Evolutionary conservation across 106 monocot species (phyloP).

Genomic region (Platanthera guangdongensis): DNA sequence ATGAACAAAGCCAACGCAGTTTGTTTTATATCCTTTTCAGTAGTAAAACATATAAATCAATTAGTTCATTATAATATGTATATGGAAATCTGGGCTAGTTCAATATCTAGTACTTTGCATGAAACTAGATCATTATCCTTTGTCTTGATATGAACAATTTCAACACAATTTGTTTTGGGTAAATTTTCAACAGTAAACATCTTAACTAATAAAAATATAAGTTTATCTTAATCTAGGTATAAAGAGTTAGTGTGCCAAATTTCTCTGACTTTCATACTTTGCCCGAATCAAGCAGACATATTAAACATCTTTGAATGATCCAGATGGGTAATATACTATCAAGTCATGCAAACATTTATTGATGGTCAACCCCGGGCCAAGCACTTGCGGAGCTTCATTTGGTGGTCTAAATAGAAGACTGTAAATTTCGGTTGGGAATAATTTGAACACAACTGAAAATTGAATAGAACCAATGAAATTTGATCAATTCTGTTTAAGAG

Average conservation of each 20-base stretch:
- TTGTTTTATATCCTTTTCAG: neutral
- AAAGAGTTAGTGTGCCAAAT: neutral
- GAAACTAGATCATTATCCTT: neutral
- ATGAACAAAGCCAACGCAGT: neutral
- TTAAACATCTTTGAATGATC: neutral
- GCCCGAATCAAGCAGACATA: neutral
- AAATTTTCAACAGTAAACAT: neutral
- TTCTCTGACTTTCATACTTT: neutral
- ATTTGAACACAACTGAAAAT: no score
- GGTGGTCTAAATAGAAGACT: neutral
- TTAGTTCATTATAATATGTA: neutral
- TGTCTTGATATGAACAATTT: neutral
- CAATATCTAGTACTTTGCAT: no score
- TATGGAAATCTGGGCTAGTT: neutral
- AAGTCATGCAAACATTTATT: neutral
- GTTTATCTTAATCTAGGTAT: neutral
- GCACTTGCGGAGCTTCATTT: neutral
- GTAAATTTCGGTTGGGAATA: no score
- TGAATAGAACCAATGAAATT: no score
- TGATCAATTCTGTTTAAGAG: no score
- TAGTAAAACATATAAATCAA: neutral
- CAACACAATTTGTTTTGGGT: neutral
- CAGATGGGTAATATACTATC: neutral
- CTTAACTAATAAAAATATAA: neutral
- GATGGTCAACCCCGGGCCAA: neutral